Conservation (phyloP, 208 protist species). For the Perkinsela sp. region DNA sequence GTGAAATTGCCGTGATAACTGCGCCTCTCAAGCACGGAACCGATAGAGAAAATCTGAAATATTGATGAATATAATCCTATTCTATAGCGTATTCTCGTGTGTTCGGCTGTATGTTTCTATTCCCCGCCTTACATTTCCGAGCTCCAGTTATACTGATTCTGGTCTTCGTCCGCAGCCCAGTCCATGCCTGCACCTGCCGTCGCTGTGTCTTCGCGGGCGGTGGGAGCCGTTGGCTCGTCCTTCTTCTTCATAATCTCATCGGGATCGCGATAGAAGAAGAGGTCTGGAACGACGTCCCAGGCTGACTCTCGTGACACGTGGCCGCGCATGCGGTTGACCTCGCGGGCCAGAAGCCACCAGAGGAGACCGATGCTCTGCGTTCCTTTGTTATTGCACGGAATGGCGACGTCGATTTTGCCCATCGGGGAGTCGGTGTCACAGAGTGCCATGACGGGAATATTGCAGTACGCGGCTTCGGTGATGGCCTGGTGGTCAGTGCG, state of each 20-base stretch:
- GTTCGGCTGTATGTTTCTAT: no score
- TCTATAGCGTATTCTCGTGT: no score
- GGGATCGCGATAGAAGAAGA: constrained; percentile 94
- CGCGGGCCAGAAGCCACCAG: constrained; percentile 93
- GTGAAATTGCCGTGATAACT: no score
- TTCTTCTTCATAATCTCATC: constrained; percentile 65
- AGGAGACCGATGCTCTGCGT: constrained; percentile 85
- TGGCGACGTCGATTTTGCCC: constrained; percentile 86
- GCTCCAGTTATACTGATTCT: background rate
- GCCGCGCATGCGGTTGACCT: constrained; percentile 83
- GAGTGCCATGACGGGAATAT: constrained; percentile 96
- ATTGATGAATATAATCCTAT: no score
- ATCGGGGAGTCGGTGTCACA: constrained; percentile 89
- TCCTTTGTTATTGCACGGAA: constrained; percentile 90
- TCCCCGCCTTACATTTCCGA: background rate
- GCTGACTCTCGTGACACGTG: constrained; percentile 49
- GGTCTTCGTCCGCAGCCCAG: background rate
- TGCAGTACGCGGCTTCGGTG: constrained; percentile 83
- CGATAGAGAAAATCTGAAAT: no score
- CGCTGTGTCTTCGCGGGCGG: background rate
- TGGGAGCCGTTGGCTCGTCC: constrained; percentile 11
- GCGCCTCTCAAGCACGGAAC: no score
- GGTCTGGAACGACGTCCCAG: constrained; percentile 95
- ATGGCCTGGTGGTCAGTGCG: constrained; percentile 83
- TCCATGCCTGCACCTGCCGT: background rate